Conservation (phyloP, 2,329 filamentous ascomycete genomes). For the Paecilomyces niveus region DNA sequence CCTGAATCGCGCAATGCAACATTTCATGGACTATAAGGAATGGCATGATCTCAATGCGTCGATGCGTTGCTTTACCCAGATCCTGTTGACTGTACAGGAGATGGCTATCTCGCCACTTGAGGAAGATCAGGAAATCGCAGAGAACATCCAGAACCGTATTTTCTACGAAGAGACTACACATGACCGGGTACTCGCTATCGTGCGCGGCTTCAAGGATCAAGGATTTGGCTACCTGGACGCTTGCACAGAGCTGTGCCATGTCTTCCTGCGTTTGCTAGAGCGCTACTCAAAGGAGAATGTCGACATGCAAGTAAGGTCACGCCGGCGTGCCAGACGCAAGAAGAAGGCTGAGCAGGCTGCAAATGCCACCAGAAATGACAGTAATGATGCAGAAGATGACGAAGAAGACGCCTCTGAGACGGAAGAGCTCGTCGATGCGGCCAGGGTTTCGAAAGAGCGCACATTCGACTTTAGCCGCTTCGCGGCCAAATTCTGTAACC, state of each 20-base stretch:
- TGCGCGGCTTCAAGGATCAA: slow-evolving; percentile 85
- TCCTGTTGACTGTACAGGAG: slow-evolving; percentile 83
- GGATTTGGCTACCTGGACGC: slow-evolving; percentile 90
- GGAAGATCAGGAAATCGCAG: slow-evolving; percentile 95
- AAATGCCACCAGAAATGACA: slow-evolving; percentile 16
- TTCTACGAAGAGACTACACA: slow-evolving; percentile 97
- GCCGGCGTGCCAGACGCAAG: slow-evolving; percentile 62
- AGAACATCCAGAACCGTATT: slow-evolving; percentile 94
- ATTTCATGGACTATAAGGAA: slow-evolving; percentile 70
- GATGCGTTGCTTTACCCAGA: slow-evolving; percentile 93
- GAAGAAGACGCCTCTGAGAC: slow-evolving; percentile 55
- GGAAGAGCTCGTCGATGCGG: slow-evolving; percentile 66
- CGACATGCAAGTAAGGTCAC: slow-evolving; percentile 85
- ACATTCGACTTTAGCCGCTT: slow-evolving; percentile 93
- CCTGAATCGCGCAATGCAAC: slow-evolving; percentile 74
- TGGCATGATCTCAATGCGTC: slow-evolving; percentile 82
- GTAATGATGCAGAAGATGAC: slow-evolving; percentile 51
- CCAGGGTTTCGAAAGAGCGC: slow-evolving; percentile 68
- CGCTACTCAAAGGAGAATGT: slow-evolving; percentile 90
- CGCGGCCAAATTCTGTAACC: slow-evolving; percentile 69
- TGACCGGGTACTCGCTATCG: slow-evolving; percentile 72
- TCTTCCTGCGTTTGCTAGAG: slow-evolving; percentile 87
- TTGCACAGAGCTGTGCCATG: slow-evolving; percentile 81
- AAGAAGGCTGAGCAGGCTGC: slow-evolving; percentile 34
- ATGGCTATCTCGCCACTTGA: slow-evolving; percentile 80